Conservation (phyloP, 805 yeast species). For the Pichia cephalocereana region DNA sequence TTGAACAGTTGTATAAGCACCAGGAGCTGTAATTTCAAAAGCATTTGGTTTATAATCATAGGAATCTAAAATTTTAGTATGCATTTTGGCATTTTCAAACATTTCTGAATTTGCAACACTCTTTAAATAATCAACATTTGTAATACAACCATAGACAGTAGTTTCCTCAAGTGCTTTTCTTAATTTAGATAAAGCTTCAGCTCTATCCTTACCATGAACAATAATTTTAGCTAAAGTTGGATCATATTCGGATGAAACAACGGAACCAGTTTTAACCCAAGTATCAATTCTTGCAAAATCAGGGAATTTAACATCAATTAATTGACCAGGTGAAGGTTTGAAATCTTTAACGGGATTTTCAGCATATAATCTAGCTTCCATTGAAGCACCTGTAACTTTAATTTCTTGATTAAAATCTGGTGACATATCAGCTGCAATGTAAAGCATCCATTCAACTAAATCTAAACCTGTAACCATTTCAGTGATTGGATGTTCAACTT, state of each 20-base stretch:
- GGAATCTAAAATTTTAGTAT: constrained; percentile 79
- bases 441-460: constrained; percentile 94
- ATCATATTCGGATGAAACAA: constrained; percentile 85
- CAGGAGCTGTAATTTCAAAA: constrained; percentile 77
- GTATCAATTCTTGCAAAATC: constrained; percentile 88
- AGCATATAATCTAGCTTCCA: constrained; percentile 95
- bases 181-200: constrained; percentile 71
- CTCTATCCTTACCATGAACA: constrained; percentile 85
- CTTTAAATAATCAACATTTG: constrained; percentile 84
- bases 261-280: constrained; percentile 88
- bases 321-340: constrained; percentile 93
- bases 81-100: constrained; percentile 78
- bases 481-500: constrained; percentile 96
- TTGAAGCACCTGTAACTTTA: constrained; percentile 72
- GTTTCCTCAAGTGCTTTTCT: constrained; percentile 81
- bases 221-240: constrained; percentile 95
- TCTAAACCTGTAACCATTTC: constrained; percentile 93
- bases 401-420: constrained; percentile 63
- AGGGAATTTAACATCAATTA: constrained; percentile 80
- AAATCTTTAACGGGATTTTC: constrained; percentile 95
- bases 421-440: constrained; percentile 81
- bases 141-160: constrained; percentile 75
- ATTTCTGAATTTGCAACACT: constrained; percentile 74
- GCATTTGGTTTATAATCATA: constrained; percentile 76
- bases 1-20: constrained; percentile 94